Conservation (phyloP, 352 stramenopile genomes). For the Phytopythium ostracodes region DNA sequence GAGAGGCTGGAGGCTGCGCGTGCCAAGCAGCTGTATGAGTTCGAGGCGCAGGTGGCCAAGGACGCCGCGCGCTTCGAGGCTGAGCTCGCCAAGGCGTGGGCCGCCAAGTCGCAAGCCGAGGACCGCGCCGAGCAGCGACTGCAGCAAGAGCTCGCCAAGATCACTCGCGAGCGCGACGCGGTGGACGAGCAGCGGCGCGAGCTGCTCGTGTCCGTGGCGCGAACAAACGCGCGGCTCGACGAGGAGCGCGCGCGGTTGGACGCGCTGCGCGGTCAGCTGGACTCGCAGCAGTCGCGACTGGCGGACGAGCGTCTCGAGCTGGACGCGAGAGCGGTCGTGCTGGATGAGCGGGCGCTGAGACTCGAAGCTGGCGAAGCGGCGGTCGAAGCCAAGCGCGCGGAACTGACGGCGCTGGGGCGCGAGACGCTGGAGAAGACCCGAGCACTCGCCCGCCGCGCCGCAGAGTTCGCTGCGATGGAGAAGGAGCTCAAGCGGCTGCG, state of each 20-base stretch:
- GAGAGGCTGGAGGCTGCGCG: constrained; percentile 56
- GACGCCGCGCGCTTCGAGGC: constrained; percentile 37
- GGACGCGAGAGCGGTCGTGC: constrained; percentile 32
- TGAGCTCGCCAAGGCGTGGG: constrained; percentile 30
- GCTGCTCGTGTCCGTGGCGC: constrained; percentile 49
- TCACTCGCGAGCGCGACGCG: constrained; percentile 59
- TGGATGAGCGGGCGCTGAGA: constrained; percentile 47
- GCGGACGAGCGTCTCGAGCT: constrained; percentile 58
- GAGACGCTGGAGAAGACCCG: constrained; percentile 66
- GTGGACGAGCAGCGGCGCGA: constrained; percentile 73
- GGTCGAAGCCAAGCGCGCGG: constrained; percentile 38
- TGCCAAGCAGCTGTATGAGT: constrained; percentile 40
- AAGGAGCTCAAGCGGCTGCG: constrained; percentile 40
- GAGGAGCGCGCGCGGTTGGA: constrained; percentile 73
- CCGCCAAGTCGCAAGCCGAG: constrained; percentile 36
- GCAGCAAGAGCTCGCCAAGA: constrained; percentile 54
- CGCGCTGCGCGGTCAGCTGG: constrained; percentile 47
- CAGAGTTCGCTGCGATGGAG: constrained; percentile 30
- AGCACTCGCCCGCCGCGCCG: constrained; percentile 29
- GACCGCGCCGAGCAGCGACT: constrained; percentile 59
- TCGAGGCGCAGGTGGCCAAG: constrained; percentile 41
- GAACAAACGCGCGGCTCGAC: constrained; percentile 46
- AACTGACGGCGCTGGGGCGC: constrained; percentile 54
- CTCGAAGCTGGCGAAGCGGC: constrained; percentile 44
- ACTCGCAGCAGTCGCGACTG: constrained; percentile 45